Evolutionary conservation across 495 filamentous ascomycete species (phyloP).

Genomic region (Aspergillus leporis): DNA sequence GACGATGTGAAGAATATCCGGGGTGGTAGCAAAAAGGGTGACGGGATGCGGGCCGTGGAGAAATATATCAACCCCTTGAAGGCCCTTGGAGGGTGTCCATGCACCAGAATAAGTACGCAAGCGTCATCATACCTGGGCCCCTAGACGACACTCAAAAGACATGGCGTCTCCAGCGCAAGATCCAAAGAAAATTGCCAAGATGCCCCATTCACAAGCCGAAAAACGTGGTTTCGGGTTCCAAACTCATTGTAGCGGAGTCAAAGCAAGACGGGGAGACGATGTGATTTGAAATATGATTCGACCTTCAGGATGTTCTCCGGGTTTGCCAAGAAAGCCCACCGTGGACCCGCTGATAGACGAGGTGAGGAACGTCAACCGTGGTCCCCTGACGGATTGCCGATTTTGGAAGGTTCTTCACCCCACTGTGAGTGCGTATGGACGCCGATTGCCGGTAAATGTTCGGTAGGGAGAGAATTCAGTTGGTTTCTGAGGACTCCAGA

Average conservation of each 20-base stretch:
- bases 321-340: background rate
- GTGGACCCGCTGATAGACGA: background rate
- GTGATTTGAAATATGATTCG: background rate
- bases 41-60: background rate
- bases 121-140: background rate
- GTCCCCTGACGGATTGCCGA: background rate
- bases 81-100: background rate
- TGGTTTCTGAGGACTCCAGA: background rate
- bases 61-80: background rate
- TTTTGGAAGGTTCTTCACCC: background rate
- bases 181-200: background rate
- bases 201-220: background rate
- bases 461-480: background rate
- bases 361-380: background rate
- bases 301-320: background rate
- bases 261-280: background rate
- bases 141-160: background rate
- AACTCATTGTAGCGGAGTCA: background rate
- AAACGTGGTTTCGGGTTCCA: background rate
- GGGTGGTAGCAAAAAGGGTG: background rate
- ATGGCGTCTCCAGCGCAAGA: background rate
- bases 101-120: background rate
- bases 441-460: background rate
- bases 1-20: background rate
- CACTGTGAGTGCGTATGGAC: background rate